Evolutionary conservation across 2,329 filamentous ascomycete species (phyloP), one percentile per base, ranked within the genome.

Genomic region (Bisporella sp.): DNA sequence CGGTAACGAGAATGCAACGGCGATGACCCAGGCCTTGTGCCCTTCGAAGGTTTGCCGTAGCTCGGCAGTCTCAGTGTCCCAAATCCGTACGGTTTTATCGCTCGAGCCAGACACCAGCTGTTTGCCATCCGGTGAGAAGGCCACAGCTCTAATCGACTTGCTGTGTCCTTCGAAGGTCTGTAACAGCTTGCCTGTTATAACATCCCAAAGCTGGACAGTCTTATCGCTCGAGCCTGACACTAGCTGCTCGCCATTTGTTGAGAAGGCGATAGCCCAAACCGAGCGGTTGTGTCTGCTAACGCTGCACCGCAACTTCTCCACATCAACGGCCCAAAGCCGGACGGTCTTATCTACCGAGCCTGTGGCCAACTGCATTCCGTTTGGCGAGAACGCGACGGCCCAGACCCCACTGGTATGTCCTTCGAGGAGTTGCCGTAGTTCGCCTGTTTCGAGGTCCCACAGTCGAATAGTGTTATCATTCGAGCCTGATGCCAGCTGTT

Each of bases 1-100:
- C 4, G 43, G 48, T n/a, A n/a, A n/a, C 6, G 49, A 51, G 52
- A 54, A 55, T n/a, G 52, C 45, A 7, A 56, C 52, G 2, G 47
- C 45, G 7, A 11, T 48, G 32, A 55, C 53, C 4, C 28, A 13
- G 13, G 5, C 11, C 4, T 30, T 6, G 31, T 48, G 37, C 37
- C 46, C 46, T 29, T 41, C 21, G 13, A 48, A 35, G 4, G 32
- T 47, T 21, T 40, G 46, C 13, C 39, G 32, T 13, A 13, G 8
- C 30, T 32, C 46, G 9, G 8, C 41, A 9, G 41, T 43, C 21
- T 8, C 7, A 9, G 8, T 28, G 41, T 21, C 41, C 35, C 35
- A 39, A 39, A 39, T 39, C 35, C 35, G 35, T n/a, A n/a, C n/a
- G n/a, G n/a, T n/a, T n/a, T n/a, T n/a, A 28, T 43, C 41, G 7